Percentiles rank a stretch among this genome's conserved stretches.
These are phyloP conservation scores for Irpex sp. DNA, from an alignment of 1,284 basidiomycete genomes.

Conservation along the genomic window DNA sequence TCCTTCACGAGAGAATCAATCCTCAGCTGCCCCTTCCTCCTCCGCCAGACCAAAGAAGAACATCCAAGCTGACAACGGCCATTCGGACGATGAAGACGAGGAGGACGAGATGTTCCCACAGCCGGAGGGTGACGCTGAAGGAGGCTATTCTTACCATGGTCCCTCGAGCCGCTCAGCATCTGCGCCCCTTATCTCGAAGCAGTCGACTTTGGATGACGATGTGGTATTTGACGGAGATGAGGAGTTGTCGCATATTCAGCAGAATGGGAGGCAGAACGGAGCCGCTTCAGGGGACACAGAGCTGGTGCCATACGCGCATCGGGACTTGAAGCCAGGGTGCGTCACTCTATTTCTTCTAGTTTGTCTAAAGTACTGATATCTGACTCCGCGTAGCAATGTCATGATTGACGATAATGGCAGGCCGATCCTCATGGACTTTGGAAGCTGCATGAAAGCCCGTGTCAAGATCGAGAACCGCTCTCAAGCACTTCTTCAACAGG, in stretches of 20 bases:
- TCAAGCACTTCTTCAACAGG: constrained; percentile 85
- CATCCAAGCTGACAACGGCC: constrained; percentile 19
- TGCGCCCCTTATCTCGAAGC: constrained; percentile 47
- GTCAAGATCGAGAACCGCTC: constrained; percentile 75
- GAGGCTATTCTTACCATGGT: constrained; percentile 65
- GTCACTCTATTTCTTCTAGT: constrained; percentile 21
- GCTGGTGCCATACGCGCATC: constrained; percentile 88
- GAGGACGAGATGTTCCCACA: constrained; percentile 64
- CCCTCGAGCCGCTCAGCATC: constrained; percentile 37
- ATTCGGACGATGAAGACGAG: constrained; percentile 48
- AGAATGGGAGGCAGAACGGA: constrained; percentile 14
- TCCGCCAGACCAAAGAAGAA: constrained; percentile 15
- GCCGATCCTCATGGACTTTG: constrained; percentile 98
- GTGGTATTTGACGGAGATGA: constrained; percentile 76
- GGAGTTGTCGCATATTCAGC: constrained; percentile 42
- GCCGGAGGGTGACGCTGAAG: constrained; percentile 65
- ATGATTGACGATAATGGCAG: constrained; percentile 93
- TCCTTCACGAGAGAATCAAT: constrained; percentile 23
- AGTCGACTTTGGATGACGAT: constrained; percentile 42
- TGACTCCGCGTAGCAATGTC: constrained; percentile 62
- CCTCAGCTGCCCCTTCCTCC: constrained; percentile 23
- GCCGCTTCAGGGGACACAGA: constrained; percentile 39
- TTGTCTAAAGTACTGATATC: background rate
- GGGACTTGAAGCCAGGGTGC: constrained; percentile 95
- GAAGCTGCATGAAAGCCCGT: constrained; percentile 79